Conservation (phyloP, 805 yeast species). For the Saccharomycopsis amapae region DNA sequence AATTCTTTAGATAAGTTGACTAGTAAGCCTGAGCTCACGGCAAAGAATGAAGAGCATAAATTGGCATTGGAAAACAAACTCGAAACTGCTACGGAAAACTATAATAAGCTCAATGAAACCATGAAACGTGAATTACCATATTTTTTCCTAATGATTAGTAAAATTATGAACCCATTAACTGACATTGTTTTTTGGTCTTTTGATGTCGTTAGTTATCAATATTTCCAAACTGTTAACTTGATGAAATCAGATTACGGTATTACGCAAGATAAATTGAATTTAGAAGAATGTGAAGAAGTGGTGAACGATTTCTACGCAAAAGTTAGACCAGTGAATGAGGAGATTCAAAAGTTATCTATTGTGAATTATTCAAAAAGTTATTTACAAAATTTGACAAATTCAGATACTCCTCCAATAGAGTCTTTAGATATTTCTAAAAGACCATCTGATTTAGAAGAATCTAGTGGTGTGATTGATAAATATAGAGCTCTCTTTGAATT, state of each 20-base stretch:
- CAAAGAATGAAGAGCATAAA: constrained; percentile 17
- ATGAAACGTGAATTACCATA: constrained; percentile 20
- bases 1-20: constrained; percentile 16
- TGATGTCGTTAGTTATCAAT: constrained; percentile 15
- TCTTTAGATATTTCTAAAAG: too few species aligned
- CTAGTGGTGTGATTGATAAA: too few species aligned
- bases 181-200: constrained; percentile 20
- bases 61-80: constrained; percentile 6
- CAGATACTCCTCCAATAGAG: not conserved
- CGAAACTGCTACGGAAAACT: constrained; percentile 11
- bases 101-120: constrained; percentile 7
- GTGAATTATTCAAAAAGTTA: constrained; percentile 12
- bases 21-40: constrained; percentile 6
- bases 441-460: too few species aligned
- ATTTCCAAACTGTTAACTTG: constrained; percentile 13
- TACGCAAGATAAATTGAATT: constrained; percentile 1
- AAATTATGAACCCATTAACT: constrained; percentile 12
- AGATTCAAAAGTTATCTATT: constrained; percentile 12
- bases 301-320: constrained; percentile 4
- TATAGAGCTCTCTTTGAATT: constrained; percentile 5
- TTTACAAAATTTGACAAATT: constrained; percentile 5
- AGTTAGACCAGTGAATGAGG: not conserved
- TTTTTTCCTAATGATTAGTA: constrained; percentile 16
- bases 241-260: constrained; percentile 17
- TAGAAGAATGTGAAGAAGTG: constrained; percentile 1